phyloP scores from a whole-genome alignment of 805 yeast species.

The Metschnikowia vanudenii region DNA sequence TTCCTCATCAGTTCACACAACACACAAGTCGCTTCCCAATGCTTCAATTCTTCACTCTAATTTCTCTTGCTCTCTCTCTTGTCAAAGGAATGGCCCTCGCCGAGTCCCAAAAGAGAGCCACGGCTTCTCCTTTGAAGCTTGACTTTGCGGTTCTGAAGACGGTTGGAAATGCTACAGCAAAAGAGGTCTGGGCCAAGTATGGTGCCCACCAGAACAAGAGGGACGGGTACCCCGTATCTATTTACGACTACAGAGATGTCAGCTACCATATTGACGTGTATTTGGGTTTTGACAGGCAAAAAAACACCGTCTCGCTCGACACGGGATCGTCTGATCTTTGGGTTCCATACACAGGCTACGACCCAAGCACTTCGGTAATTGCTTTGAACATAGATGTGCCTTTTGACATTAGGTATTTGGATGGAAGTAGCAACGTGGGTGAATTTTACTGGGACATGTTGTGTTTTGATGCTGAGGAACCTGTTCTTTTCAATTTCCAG shows the following conservation, averaged over 20 bases:
- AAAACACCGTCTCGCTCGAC: conserved; percentile 34
- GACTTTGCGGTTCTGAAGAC: background rate
- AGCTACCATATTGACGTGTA: conserved; percentile 11
- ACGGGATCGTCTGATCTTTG: conserved; percentile 46
- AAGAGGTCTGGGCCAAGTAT: too few species aligned
- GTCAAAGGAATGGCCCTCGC: background rate
- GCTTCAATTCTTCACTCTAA: background rate
- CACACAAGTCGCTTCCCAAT: too few species aligned
- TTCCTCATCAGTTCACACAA: too few species aligned
- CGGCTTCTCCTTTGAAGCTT: background rate
- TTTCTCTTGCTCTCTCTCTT: background rate
- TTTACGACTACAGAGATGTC: background rate
- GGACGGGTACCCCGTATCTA: background rate
- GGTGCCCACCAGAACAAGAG: background rate
- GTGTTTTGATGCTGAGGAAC: conserved; percentile 2
- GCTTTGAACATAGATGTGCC: background rate
- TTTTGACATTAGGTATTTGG: conserved; percentile 9
- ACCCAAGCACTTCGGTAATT: background rate
- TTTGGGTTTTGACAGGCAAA: conserved; percentile 14
- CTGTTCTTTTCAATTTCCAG: conserved; percentile 9
- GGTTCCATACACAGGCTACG: conserved; percentile 20
- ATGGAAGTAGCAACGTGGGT: conserved; percentile 7
- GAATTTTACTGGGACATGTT: conserved; percentile 10
- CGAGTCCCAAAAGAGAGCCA: background rate
- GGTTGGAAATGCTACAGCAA: too few species aligned